phyloP scores from a whole-genome alignment of 139 green algal genomes.

The Picochlorum sp. region DNA sequence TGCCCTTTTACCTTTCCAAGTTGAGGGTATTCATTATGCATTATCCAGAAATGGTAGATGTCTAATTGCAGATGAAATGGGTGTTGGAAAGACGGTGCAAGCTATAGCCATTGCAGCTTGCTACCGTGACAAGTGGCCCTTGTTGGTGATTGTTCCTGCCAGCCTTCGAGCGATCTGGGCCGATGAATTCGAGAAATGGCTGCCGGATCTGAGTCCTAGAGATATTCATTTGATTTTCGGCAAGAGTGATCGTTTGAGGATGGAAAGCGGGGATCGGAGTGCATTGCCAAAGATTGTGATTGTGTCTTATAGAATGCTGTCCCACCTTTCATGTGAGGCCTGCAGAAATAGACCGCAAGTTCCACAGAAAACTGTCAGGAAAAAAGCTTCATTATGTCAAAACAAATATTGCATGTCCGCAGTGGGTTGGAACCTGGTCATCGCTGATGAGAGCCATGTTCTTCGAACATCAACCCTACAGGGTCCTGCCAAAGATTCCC shows the following conservation, averaged over 20 bases:
- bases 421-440: conserved; percentile 40
- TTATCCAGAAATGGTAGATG: conserved; percentile 55
- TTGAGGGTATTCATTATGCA: conserved; percentile 67
- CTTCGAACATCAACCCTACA: conserved; percentile 49
- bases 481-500: conserved; percentile 34
- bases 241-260: conserved; percentile 37
- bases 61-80: conserved; percentile 94
- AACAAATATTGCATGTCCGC: conserved; percentile 52
- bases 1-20: conserved; percentile 51
- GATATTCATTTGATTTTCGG: conserved; percentile 66
- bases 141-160: conserved; percentile 84
- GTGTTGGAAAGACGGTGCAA: conserved; percentile 87
- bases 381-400: background rate
- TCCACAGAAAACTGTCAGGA: background rate
- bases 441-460: conserved; percentile 65
- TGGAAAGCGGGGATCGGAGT: too few relatives aligned
- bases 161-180: conserved; percentile 84
- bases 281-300: conserved; percentile 41
- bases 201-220: conserved; percentile 57
- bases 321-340: conserved; percentile 56
- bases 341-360: background rate
- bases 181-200: conserved; percentile 91
- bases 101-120: conserved; percentile 78
- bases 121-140: conserved; percentile 85
- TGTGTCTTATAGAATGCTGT: conserved; percentile 83